These are phyloP conservation scores for Hypericum perforatum DNA, from an alignment of 345 rosid genomes.

Conservation along the genomic window DNA sequence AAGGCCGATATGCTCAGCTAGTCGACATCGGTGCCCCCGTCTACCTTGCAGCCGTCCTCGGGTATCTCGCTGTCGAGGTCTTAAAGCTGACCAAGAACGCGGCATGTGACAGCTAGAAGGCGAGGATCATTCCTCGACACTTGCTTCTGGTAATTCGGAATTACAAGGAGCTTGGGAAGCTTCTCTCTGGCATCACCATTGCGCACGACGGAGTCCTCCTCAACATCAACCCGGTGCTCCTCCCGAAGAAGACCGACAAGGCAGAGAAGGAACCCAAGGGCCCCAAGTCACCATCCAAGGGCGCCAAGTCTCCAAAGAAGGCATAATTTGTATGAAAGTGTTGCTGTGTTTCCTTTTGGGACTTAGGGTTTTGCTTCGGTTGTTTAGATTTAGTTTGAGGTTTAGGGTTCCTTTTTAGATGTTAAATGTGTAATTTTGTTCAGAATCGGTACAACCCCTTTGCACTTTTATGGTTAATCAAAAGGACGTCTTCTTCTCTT, in stretches of 20 bases:
- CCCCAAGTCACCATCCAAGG: too few relatives aligned
- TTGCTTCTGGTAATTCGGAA: slow-evolving; percentile 30
- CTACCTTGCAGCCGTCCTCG: slow-evolving; percentile 35
- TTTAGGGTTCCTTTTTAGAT: too few relatives aligned
- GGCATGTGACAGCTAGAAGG: slow-evolving; percentile 36
- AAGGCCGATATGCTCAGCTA: slow-evolving; percentile 31
- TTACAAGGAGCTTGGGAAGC: slow-evolving; percentile 31
- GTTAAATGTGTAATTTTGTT: too few relatives aligned
- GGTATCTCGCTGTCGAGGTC: slow-evolving; percentile 36
- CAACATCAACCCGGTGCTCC: slow-evolving; percentile 31
- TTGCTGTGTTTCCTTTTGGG: too few relatives aligned
- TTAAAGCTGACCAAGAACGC: slow-evolving; percentile 33
- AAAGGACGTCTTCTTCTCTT: too few relatives aligned
- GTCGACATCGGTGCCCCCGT: slow-evolving; percentile 33
- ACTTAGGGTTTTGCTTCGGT: too few relatives aligned
- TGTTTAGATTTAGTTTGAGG: too few relatives aligned
- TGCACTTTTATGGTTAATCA: too few relatives aligned
- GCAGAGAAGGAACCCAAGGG: slow-evolving; percentile 18
- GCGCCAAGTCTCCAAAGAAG: too few relatives aligned
- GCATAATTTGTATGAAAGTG: too few relatives aligned
- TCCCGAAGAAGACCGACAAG: slow-evolving; percentile 32
- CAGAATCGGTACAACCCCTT: too few relatives aligned
- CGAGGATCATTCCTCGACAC: slow-evolving; percentile 32
- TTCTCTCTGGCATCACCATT: slow-evolving; percentile 33
- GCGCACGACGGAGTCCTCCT: slow-evolving; percentile 36